phyloP scores from a whole-genome alignment of 2,329 filamentous ascomycete species.

The Zopfia rhizophila region DNA sequence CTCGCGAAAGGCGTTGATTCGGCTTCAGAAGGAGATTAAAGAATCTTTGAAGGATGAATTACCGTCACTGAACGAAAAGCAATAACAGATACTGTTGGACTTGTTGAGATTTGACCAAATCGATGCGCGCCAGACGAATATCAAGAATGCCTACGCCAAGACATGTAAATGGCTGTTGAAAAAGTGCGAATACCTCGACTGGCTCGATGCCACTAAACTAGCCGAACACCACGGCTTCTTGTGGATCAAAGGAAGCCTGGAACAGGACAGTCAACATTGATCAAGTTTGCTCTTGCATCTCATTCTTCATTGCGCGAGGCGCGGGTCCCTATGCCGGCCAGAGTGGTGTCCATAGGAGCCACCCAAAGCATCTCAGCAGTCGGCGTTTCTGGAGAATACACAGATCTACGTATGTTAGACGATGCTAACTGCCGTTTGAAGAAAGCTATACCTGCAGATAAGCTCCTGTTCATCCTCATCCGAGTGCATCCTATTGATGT shows the following conservation, averaged over 20 bases:
- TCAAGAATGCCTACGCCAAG: slow-evolving; percentile 50
- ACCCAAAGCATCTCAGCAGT: slow-evolving; percentile 21
- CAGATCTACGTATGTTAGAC: slow-evolving; percentile 40
- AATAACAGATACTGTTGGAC: no score
- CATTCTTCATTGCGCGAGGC: no score
- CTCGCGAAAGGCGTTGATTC: no score
- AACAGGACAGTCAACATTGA: slow-evolving; percentile 57
- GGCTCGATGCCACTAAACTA: slow-evolving; percentile 47
- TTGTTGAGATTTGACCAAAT: slow-evolving; percentile 54
- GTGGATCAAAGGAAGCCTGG: slow-evolving; percentile 57
- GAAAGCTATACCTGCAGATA: slow-evolving; percentile 56
- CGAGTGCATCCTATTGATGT: slow-evolving; percentile 75
- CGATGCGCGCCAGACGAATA: slow-evolving; percentile 47
- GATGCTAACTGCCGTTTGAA: background rate
- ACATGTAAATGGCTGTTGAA: slow-evolving; percentile 57
- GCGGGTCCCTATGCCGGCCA: slow-evolving; percentile 46
- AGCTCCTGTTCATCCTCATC: slow-evolving; percentile 57
- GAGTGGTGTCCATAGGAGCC: slow-evolving; percentile 41
- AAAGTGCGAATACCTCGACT: slow-evolving; percentile 46
- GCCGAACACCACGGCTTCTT: slow-evolving; percentile 53
- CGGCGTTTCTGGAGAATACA: slow-evolving; percentile 15
- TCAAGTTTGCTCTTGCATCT: slow-evolving; percentile 47
- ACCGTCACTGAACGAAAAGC: no score
- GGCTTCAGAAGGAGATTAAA: no score
- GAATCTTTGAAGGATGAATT: no score